These are phyloP conservation scores for Cyanidiococcus yangmingshanensis DNA, from an alignment of 23 red algal genomes.

Conservation along the genomic window DNA sequence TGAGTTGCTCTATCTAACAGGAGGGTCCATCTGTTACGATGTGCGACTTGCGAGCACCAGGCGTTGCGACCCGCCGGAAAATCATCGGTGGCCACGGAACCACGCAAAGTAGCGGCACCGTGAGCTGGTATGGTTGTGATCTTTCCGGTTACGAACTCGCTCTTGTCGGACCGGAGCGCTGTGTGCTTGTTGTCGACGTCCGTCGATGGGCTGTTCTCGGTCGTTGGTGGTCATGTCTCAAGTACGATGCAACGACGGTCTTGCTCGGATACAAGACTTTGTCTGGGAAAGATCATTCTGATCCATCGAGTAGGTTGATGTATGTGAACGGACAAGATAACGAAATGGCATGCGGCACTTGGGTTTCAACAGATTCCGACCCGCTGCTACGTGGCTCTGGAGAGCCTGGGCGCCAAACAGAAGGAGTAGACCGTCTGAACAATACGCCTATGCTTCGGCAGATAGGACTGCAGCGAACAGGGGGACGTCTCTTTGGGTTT, in stretches of 20 bases:
- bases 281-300: not conserved
- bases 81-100: not conserved
- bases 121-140: not conserved
- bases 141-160: not conserved
- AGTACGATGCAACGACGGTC: not conserved
- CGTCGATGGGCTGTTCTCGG: not conserved
- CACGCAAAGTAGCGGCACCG: not conserved
- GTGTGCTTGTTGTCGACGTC: not conserved
- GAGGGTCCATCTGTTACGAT: not conserved
- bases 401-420: too few relatives aligned
- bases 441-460: too few relatives aligned
- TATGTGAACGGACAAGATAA: not conserved
- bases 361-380: not conserved
- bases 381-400: too few relatives aligned
- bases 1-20: not conserved
- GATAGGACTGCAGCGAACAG: not conserved
- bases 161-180: not conserved
- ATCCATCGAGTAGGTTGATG: not conserved
- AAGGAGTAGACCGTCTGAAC: too few relatives aligned
- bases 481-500: not conserved
- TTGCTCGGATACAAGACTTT: not conserved
- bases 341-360: not conserved
- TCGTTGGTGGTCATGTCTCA: not conserved
- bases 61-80: not conserved
- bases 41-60: not conserved